Conservation (phyloP, 1,284 basidiomycete species). For the Leccinum huronense region DNA sequence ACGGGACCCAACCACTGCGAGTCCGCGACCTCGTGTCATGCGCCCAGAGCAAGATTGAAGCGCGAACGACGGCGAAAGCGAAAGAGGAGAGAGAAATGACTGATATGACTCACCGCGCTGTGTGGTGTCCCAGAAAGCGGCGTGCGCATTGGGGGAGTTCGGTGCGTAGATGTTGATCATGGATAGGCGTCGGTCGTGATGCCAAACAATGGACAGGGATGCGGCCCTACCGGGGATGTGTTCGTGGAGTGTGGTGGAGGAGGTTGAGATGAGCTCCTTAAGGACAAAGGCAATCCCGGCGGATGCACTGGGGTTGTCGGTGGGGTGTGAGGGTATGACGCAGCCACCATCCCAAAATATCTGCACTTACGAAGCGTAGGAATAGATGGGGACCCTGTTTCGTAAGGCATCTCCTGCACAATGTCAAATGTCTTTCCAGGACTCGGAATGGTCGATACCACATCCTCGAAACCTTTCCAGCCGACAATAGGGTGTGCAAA, state of each 20-base stretch:
- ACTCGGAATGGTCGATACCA: slow-evolving; percentile 68
- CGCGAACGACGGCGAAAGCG: no score
- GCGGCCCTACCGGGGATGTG: not conserved
- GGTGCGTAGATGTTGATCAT: not conserved
- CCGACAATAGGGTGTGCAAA: slow-evolving; percentile 88
- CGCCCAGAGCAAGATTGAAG: no score
- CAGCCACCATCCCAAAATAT: not conserved
- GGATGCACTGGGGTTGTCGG: not conserved
- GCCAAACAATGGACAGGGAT: not conserved
- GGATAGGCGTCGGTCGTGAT: not conserved
- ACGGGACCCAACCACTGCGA: no score
- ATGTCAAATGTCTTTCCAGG: slow-evolving; percentile 82
- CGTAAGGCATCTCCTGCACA: slow-evolving; percentile 50
- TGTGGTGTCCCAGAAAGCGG: not conserved
- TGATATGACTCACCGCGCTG: not conserved
- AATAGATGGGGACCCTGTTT: slow-evolving; percentile 35
- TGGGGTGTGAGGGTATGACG: no score
- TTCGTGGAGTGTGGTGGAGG: not conserved
- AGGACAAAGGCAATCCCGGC: not conserved
- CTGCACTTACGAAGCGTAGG: slow-evolving; percentile 44
- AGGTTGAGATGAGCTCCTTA: not conserved
- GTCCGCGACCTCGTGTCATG: no score
- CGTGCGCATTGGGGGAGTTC: not conserved
- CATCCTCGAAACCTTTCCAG: slow-evolving; percentile 97
- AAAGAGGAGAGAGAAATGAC: no score